Conservation (phyloP, 805 yeast species). For the Lachancea lanzarotensis region DNA sequence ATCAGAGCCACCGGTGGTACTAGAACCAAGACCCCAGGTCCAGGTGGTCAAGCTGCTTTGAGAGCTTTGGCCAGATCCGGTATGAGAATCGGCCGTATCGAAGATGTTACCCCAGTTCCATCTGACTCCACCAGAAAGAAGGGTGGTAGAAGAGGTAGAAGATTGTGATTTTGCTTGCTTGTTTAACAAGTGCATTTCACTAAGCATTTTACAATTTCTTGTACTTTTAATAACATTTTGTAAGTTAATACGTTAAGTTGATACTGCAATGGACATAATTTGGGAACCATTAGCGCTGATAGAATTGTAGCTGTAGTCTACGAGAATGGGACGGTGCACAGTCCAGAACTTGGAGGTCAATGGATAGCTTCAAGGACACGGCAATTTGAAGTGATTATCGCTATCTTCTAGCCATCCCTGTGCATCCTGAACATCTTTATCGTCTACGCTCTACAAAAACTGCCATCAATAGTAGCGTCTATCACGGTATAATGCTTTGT, state of each 20-base stretch:
- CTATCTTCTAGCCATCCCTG: too few species aligned
- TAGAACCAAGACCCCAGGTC: constrained; percentile 99
- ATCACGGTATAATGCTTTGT: too few species aligned
- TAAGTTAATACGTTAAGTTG: constrained; percentile 4
- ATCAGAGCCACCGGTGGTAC: constrained; percentile 99
- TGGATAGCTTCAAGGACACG: too few species aligned
- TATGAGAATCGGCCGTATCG: constrained; percentile 98
- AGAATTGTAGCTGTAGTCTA: too few species aligned
- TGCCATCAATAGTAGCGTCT: too few species aligned
- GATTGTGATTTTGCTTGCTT: constrained; percentile 58
- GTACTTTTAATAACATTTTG: constrained; percentile 4
- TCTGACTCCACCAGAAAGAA: constrained; percentile 99
- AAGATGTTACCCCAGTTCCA: constrained; percentile 99
- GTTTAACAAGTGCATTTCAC: constrained; percentile 1
- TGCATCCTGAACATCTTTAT: too few species aligned
- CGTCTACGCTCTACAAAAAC: too few species aligned
- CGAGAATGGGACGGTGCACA: too few species aligned
- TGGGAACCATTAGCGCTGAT: neutral
- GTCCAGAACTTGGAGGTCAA: too few species aligned
- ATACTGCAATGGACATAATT: constrained; percentile 6
- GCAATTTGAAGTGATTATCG: too few species aligned
- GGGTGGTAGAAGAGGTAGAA: constrained; percentile 99
- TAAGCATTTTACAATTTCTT: constrained; percentile 4
- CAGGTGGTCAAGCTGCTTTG: constrained; percentile 99
- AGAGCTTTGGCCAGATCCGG: constrained; percentile 99